Percentiles rank a stretch among this genome's conserved stretches.
phyloP scores from a whole-genome alignment of 768 basidiomycete genomes.

The Mycena venus region DNA sequence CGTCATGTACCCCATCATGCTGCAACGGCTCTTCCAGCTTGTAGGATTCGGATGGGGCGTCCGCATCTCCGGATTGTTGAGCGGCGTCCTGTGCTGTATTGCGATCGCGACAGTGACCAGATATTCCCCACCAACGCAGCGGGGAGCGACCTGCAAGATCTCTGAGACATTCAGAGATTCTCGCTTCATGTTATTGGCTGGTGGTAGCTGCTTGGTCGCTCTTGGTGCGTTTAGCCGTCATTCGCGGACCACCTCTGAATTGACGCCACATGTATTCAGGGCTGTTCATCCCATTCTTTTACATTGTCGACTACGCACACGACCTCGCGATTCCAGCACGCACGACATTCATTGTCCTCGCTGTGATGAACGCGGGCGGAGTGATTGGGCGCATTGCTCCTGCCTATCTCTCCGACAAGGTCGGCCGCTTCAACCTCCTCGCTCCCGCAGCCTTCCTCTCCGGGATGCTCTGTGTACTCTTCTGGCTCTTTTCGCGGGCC shows the following conservation, averaged over 20 bases:
- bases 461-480: conserved; percentile 68
- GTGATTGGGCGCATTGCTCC: conserved; percentile 75
- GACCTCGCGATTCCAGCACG: conserved; percentile 54
- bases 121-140: conserved; percentile 44
- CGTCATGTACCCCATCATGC: conserved; percentile 76
- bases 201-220: conserved; percentile 70
- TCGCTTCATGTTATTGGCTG: conserved; percentile 65
- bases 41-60: conserved; percentile 76
- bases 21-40: conserved; percentile 66
- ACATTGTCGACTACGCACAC: conserved; percentile 71
- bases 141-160: conserved; percentile 43
- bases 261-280: conserved; percentile 53
- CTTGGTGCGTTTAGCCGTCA: conserved; percentile 61
- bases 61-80: conserved; percentile 67
- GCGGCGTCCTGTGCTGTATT: conserved; percentile 58
- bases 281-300: conserved; percentile 80
- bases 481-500: conserved; percentile 67
- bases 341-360: conserved; percentile 68
- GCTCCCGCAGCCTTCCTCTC: conserved; percentile 72
- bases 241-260: not conserved
- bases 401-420: conserved; percentile 71
- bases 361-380: conserved; percentile 78
- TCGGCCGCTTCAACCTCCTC: conserved; percentile 79
- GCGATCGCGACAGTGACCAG: conserved; percentile 63
- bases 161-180: conserved; percentile 58